Percentiles rank a stretch among this genome's conserved stretches.
phyloP scores from a whole-genome alignment of 169 alveolate species.

The Plasmodium reichenowi region DNA sequence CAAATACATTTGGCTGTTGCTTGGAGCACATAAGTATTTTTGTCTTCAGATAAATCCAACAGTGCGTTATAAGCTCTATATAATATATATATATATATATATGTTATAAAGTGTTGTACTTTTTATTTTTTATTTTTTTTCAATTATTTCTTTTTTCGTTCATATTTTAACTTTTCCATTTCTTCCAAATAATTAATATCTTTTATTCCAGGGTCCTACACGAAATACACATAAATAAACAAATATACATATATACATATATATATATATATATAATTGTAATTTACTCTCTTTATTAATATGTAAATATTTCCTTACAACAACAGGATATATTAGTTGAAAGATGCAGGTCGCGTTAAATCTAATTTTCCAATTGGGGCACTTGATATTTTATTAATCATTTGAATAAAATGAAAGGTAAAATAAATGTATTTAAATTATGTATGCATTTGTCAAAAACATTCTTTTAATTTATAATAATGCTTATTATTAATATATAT shows the following conservation, averaged over 20 bases:
- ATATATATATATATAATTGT: background rate
- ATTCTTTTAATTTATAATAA: background rate
- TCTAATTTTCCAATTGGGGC: constrained; percentile 76
- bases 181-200: constrained; percentile 28
- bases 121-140: background rate
- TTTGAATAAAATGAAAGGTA: too few species aligned
- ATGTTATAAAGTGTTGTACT: background rate
- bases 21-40: constrained; percentile 48
- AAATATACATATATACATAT: too few species aligned
- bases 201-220: constrained; percentile 69
- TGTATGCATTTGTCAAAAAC: too few species aligned
- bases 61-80: constrained; percentile 62
- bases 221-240: background rate
- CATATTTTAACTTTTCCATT: constrained; percentile 51
- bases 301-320: constrained; percentile 15
- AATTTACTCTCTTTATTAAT: too few species aligned
- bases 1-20: constrained; percentile 75
- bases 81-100: background rate
- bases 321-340: constrained; percentile 66
- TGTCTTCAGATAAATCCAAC: constrained; percentile 58
- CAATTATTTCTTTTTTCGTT: too few species aligned
- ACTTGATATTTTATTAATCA: constrained; percentile 9
- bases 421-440: too few species aligned
- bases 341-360: constrained; percentile 61
- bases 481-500: background rate